phyloP scores from a whole-genome alignment of 345 rosid genomes.

The Triadica sebifera region DNA sequence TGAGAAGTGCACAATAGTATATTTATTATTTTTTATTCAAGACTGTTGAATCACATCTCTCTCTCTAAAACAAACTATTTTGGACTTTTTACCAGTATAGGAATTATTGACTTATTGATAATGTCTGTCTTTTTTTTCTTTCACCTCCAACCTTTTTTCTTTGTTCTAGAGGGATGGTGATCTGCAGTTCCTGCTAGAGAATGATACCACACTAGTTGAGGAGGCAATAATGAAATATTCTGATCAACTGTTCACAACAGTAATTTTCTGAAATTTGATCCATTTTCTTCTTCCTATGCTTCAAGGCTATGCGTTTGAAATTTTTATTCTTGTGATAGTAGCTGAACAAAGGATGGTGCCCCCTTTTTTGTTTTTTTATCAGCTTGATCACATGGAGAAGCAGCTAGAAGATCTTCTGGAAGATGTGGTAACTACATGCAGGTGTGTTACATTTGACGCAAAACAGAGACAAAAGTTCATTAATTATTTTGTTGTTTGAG shows the following conservation, averaged over 20 bases:
- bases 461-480: background rate
- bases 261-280: constrained; percentile 30
- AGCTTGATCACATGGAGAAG: constrained; percentile 54
- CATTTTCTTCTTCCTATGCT: background rate
- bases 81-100: no score
- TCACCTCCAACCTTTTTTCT: background rate
- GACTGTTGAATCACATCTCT: constrained; percentile 1
- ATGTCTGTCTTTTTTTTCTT: no score
- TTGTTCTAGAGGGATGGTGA: constrained; percentile 42
- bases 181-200: constrained; percentile 43
- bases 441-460: constrained; percentile 19
- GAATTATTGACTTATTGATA: background rate
- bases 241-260: constrained; percentile 38
- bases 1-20: background rate
- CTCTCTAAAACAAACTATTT: no score
- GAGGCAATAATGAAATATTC: constrained; percentile 46
- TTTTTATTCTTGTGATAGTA: background rate
- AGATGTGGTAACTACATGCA: constrained; percentile 25
- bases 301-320: background rate
- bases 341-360: constrained; percentile 3
- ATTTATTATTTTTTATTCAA: constrained; percentile 1
- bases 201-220: constrained; percentile 32
- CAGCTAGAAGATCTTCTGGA: constrained; percentile 52
- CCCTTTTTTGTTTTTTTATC: constrained; percentile 7
- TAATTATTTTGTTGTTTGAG: background rate